Evolutionary conservation across 805 yeast genomes (phyloP).

Genomic region (Lipomyces yamadae): DNA sequence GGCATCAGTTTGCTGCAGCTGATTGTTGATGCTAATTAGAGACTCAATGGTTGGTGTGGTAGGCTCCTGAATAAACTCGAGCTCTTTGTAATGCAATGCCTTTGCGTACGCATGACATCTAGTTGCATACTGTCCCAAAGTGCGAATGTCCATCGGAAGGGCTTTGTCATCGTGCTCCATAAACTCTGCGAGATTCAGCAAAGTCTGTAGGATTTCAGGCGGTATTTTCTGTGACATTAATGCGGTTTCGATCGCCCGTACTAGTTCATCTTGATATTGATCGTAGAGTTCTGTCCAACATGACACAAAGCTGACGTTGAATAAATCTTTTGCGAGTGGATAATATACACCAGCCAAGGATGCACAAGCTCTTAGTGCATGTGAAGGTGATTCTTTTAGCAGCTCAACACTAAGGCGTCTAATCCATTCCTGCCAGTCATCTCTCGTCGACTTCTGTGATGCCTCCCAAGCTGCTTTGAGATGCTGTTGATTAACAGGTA

Average conservation of each 20-base stretch:
- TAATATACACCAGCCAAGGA: constrained; percentile 83
- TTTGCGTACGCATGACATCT: constrained; percentile 97
- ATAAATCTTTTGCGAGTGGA: constrained; percentile 86
- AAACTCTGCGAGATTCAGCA: constrained; percentile 88
- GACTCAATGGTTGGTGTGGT: constrained; percentile 90
- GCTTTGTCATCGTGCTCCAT: constrained; percentile 98
- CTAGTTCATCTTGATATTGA: constrained; percentile 86
- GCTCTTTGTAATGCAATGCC: constrained; percentile 92
- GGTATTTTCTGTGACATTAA: constrained; percentile 89
- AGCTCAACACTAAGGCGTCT: constrained; percentile 82
- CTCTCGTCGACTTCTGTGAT: constrained; percentile 82
- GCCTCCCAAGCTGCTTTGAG: constrained; percentile 91
- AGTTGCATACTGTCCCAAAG: constrained; percentile 90
- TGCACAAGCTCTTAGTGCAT: constrained; percentile 90
- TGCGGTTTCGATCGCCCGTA: constrained; percentile 83
- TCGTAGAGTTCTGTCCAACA: constrained; percentile 94
- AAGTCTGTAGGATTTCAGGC: constrained; percentile 91
- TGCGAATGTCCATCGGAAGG: constrained; percentile 85
- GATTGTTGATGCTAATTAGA: constrained; percentile 88
- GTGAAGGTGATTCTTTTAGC: constrained; percentile 90
- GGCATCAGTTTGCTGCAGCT: constrained; percentile 94
- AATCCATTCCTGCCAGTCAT: constrained; percentile 99
- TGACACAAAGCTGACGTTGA: constrained; percentile 92
- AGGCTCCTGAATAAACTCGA: constrained; percentile 93
- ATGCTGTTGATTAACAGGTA: constrained; percentile 68